These are phyloP conservation scores for Plasmodium yoelii DNA, from an alignment of 169 alveolate genomes.

Conservation along the genomic window DNA sequence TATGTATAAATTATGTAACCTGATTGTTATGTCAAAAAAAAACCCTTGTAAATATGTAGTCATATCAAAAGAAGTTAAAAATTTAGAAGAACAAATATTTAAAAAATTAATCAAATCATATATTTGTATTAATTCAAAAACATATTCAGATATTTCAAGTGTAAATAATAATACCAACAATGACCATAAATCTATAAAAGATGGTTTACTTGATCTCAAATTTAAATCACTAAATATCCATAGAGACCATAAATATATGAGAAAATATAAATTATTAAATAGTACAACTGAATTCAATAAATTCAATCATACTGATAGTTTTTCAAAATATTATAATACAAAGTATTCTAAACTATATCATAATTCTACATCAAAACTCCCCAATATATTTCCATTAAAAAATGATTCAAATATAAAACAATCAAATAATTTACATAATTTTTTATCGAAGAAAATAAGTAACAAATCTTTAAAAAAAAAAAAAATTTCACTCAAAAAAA, in stretches of 20 bases:
- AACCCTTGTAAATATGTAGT: slow-evolving; percentile 78
- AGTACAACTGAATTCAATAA: not conserved
- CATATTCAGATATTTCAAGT: slow-evolving; percentile 44
- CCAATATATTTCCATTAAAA: slow-evolving; percentile 23
- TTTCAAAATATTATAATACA: not conserved
- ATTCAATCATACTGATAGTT: slow-evolving; percentile 12
- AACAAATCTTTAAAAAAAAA: no score
- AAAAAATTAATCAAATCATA: slow-evolving; percentile 65
- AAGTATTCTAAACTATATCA: not conserved
- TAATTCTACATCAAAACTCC: not conserved
- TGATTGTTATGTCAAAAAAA: slow-evolving; percentile 75
- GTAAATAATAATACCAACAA: slow-evolving; percentile 17
- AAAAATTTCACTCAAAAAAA: no score
- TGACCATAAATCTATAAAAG: slow-evolving; percentile 6
- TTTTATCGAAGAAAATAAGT: no score
- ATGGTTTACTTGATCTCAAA: not conserved
- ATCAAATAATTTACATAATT: not conserved
- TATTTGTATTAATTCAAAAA: slow-evolving; percentile 54
- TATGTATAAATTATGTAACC: slow-evolving; percentile 77
- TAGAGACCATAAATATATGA: no score
- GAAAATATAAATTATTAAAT: not conserved
- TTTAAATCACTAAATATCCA: no score
- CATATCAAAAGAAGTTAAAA: slow-evolving; percentile 76
- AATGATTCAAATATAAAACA: not conserved
- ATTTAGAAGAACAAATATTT: slow-evolving; percentile 76